phyloP scores from a whole-genome alignment of 352 stramenopile genomes.

The Aphanomyces cochlioides region DNA sequence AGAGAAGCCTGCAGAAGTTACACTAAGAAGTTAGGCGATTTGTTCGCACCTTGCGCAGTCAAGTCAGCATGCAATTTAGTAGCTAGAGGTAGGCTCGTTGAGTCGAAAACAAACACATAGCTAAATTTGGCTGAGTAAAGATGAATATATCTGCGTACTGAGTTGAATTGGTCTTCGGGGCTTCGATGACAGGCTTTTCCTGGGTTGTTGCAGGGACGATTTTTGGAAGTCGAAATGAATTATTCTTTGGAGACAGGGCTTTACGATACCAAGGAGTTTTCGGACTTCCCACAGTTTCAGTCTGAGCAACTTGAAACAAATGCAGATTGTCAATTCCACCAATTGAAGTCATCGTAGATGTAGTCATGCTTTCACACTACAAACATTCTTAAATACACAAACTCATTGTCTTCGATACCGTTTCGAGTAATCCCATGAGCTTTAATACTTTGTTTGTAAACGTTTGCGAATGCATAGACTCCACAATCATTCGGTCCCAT shows the following conservation, averaged over 20 bases:
- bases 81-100: slow-evolving; percentile 20
- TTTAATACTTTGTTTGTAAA: slow-evolving; percentile 53
- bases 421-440: slow-evolving; percentile 57
- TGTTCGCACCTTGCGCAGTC: slow-evolving; percentile 12
- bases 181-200: no score
- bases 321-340: slow-evolving; percentile 56
- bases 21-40: no score
- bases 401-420: slow-evolving; percentile 38
- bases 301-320: slow-evolving; percentile 35
- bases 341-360: slow-evolving; percentile 57
- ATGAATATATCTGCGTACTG: no score
- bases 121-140: neutral
- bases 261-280: slow-evolving; percentile 23
- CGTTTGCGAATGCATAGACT: slow-evolving; percentile 35
- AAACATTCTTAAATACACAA: neutral
- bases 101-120: slow-evolving; percentile 31
- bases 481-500: slow-evolving; percentile 47
- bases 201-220: neutral
- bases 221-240: neutral
- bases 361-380: slow-evolving; percentile 64
- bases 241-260: slow-evolving; percentile 11
- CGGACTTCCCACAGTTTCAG: neutral
- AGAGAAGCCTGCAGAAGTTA: slow-evolving; percentile 7
- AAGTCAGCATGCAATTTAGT: slow-evolving; percentile 27
- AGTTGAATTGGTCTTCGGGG: no score